Evolutionary conservation across 345 rosid genomes (phyloP).

Genomic region (Salix udensis): DNA sequence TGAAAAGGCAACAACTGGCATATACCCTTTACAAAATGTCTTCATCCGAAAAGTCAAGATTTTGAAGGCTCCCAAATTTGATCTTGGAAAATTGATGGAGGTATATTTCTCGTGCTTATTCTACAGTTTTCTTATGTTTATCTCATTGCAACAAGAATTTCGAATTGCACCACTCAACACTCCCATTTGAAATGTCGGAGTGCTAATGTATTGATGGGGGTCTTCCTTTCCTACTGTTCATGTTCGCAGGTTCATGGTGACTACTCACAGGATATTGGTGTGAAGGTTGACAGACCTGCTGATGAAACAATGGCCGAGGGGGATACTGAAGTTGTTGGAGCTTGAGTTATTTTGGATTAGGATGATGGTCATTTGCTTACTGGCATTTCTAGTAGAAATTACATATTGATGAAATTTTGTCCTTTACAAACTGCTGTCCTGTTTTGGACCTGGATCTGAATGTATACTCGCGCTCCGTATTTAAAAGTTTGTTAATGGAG

Average conservation of each 20-base stretch:
- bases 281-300: conserved; percentile 31
- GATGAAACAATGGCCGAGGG: conserved; percentile 27
- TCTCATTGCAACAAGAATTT: neutral
- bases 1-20: conserved; percentile 26
- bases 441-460: no score
- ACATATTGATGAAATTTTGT: no score
- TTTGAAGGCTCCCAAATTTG: conserved; percentile 32
- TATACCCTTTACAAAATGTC: conserved; percentile 28
- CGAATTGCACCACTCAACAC: neutral
- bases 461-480: no score
- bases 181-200: no score
- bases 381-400: no score
- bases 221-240: neutral
- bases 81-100: conserved; percentile 34
- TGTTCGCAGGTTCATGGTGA: conserved; percentile 29
- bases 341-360: neutral
- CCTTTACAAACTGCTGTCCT: no score
- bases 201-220: no score
- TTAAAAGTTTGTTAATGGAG: no score
- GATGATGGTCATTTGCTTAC: no score
- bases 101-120: conserved; percentile 4
- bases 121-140: neutral
- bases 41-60: conserved; percentile 32
- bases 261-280: conserved; percentile 26
- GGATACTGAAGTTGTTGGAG: conserved; percentile 18